Evolutionary conservation across 2,329 filamentous ascomycete genomes (phyloP), one percentile per base, ranked within the genome.

Genomic region (Mycosphaerella sp.): DNA sequence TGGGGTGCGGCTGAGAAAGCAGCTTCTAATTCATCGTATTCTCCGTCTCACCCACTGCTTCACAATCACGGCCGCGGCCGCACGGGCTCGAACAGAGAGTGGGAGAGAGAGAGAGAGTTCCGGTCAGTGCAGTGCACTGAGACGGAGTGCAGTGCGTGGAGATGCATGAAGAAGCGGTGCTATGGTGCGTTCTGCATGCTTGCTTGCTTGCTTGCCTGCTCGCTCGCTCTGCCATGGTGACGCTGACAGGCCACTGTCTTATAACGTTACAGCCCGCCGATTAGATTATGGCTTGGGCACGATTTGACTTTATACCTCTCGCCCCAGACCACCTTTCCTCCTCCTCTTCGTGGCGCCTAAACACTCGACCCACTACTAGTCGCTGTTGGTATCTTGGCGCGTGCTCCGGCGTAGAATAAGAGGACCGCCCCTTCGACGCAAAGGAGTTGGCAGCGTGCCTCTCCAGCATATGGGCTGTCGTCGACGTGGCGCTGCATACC

Each of bases 1-100:
- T 34, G 47, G 26, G 17, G 12, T 49, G 47, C 47, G 47, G 47
- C 47, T 49, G 47, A 49, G 36, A 49, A 49, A 44, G 40, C 40
- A 23, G 12, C 9, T 44, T 9, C 17, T 10, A 21, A 26, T 23
- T 11, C 23, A 21, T 6, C 42, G 8, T 17, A 2, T 17, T 6
- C 40, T 17, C 8, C 17, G 10, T 4, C 34, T 9, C 34, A 38
- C 34, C 6, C 5, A 29, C 26, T 29, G 26, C 26, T 29, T 29
- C 26, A 29, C 26, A 29, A 29, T 29, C 6, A 29, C 26, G 5
- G 26, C 26, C 26, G 26, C 26, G 26, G 26, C 26, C 26, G 26
- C 5, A 29, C 26, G 26, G 26, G 26, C 26, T 29, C 26, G 26
- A 29, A 6, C 26, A 29, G 26, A 29, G 5, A n/a, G 6, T 7